These are phyloP conservation scores for Haplosporangium sp. DNA, from an alignment of 371 early-diverging fungal species.

Conservation along the genomic window DNA sequence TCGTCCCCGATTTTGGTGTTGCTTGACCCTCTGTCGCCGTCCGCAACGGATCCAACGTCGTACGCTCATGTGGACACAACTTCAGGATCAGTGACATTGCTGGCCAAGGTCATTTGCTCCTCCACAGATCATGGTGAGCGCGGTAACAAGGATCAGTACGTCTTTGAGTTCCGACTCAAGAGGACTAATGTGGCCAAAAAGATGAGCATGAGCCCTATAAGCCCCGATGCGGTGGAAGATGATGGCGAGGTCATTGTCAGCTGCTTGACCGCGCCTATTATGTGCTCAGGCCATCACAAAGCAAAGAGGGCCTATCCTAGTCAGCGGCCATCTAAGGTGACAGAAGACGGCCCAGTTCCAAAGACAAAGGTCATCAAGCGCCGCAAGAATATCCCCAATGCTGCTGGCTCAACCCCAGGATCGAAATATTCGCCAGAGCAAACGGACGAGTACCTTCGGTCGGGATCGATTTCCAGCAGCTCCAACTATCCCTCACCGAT, in stretches of 20 bases:
- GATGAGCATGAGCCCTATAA: conserved; percentile 6
- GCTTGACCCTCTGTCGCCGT: conserved; percentile 47
- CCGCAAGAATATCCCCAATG: conserved; percentile 16
- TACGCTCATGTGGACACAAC: conserved; percentile 43
- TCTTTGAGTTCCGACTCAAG: conserved; percentile 40
- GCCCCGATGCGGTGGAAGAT: conserved; percentile 4
- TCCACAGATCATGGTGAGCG: conserved; percentile 55
- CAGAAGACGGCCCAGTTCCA: conserved; percentile 15
- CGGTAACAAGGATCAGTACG: conserved; percentile 49
- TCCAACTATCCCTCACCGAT: conserved; percentile 38
- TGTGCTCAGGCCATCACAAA: conserved; percentile 55
- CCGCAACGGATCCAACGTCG: conserved; percentile 30
- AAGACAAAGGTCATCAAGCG: conserved; percentile 43
- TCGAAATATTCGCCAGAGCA: conserved; percentile 5
- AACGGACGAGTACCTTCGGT: conserved; percentile 14
- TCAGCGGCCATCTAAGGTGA: conserved; percentile 28
- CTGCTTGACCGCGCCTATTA: conserved; percentile 37
- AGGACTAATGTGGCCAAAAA: conserved; percentile 3
- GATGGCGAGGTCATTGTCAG: conserved; percentile 21
- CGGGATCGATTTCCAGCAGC: conserved; percentile 23
- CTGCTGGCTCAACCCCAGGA: not conserved
- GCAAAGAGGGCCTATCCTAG: conserved; percentile 39
- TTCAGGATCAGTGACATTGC: conserved; percentile 37
- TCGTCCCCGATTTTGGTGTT: conserved; percentile 44
- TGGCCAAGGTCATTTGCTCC: conserved; percentile 49